A percentile compares a stretch with the other conserved stretches of the same genome.
phyloP scores from a whole-genome alignment of 129 eudicot species.

The Glebionis coronaria region DNA sequence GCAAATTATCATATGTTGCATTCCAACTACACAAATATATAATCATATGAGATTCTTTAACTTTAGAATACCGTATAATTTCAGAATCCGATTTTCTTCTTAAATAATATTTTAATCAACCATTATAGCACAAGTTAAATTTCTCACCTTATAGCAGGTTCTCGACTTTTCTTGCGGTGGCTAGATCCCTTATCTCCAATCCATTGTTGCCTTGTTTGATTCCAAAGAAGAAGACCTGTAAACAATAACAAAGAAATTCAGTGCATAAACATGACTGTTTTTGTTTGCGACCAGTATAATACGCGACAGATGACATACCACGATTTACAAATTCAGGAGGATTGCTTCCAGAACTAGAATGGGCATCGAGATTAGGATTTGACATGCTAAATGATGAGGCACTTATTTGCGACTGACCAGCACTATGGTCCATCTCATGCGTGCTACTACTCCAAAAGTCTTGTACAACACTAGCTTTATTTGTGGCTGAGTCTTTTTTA shows the following conservation, averaged over 20 bases:
- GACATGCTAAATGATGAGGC: constrained; percentile 68
- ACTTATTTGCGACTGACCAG: constrained; percentile 68
- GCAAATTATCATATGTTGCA: constrained; percentile 71
- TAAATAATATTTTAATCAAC: background rate
- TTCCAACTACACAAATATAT: constrained; percentile 52
- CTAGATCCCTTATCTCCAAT: constrained; percentile 49
- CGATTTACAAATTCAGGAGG: constrained; percentile 74
- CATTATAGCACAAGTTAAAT: background rate
- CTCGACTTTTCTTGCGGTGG: constrained; percentile 39
- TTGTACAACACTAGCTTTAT: constrained; percentile 49
- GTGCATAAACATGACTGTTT: background rate
- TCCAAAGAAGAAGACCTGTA: constrained; percentile 82
- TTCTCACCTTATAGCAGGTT: constrained; percentile 60
- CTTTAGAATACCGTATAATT: background rate
- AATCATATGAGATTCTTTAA: background rate
- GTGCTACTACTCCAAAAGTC: constrained; percentile 77
- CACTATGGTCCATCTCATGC: constrained; percentile 75
- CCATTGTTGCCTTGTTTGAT: constrained; percentile 85
- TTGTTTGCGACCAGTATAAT: background rate
- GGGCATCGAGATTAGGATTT: constrained; percentile 56
- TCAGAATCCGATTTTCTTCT: constrained; percentile 1
- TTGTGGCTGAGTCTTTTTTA: constrained; percentile 33
- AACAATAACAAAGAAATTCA: constrained; percentile 12
- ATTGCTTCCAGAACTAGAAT: constrained; percentile 44
- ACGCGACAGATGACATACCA: constrained; percentile 37